Evolutionary conservation across 495 filamentous ascomycete species (phyloP), one percentile per base, ranked within the genome.

Genomic region (Clohesyomyces aquaticus): DNA sequence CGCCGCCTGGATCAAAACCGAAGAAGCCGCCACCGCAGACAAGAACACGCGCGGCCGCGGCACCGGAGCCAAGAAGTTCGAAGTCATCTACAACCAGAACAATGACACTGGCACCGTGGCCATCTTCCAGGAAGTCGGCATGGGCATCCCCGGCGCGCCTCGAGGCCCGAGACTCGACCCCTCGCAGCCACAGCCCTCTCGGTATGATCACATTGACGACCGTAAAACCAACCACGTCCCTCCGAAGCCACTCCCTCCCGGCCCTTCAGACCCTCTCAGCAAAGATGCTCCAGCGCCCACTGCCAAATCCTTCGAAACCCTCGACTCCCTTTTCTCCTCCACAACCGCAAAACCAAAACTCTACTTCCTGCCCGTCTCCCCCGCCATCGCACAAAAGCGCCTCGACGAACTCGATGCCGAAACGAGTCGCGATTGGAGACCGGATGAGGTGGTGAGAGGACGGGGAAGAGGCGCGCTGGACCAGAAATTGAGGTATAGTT

Each of bases 401-500:
- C 77, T 93, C 19, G 85, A 86, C 49, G 80, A 80, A 46, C 83
- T 96, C 61, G 82, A 77, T 61, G 75, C 72, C 65, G 77, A 72
- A 81, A 77, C 78, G 68, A 61, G 78, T 38, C 77, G 84, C 26
- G 85, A 84, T 38, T 73, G 73, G 71, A 4, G 48, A 4, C 56
- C 62, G 6, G 67, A 66, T 12, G 55, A 57, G 10, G 25, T 19
- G 19, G 35, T 60, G n/a, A 45, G 52, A 23, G 62, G 67, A 8
- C 55, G 67, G 8, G 67, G 67, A 0, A 27, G 41, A 35, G 63
- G 28, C 53, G 49, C 23, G 23, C 27, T 63, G 35, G 84, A 85
- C 43, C 84, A 90, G 23, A 85, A 86, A 73, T 83, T 88, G 51
- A 80, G 89, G 28, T 93, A 88, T 72, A 88, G 85, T 0, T 96